phyloP scores from a whole-genome alignment of 2,329 filamentous ascomycete species.

The Teratosphaeria viscida region DNA sequence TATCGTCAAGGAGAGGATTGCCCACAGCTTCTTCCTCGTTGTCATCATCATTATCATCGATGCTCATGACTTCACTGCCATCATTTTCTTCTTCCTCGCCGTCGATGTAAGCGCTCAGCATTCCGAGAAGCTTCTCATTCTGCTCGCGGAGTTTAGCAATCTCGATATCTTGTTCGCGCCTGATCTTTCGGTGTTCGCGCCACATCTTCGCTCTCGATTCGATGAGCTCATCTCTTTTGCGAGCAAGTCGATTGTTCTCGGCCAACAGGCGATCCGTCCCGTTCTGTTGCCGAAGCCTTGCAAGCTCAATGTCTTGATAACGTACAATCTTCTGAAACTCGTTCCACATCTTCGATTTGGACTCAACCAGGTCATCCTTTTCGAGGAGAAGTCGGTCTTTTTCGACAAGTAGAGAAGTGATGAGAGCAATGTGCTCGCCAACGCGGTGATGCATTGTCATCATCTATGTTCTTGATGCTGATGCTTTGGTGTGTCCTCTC shows the following conservation, averaged over 20 bases:
- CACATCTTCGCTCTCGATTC: slow-evolving; percentile 6
- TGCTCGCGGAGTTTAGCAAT: not conserved
- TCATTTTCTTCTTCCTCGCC: not conserved
- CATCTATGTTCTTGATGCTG: not conserved
- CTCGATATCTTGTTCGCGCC: not conserved
- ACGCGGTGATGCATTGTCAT: not conserved
- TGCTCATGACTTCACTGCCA: not conserved
- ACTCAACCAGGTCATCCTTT: slow-evolving; percentile 6
- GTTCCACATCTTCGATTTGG: slow-evolving; percentile 6
- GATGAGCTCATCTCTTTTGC: slow-evolving; percentile 5
- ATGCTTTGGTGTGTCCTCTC: not conserved
- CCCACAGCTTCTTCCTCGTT: not conserved
- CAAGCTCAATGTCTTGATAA: not conserved
- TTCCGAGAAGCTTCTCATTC: not conserved
- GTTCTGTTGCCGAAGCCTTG: not conserved
- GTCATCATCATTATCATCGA: not conserved
- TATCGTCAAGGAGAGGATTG: not conserved
- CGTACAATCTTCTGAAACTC: slow-evolving; percentile 3
- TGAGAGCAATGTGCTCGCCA: not conserved
- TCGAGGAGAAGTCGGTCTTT: slow-evolving; percentile 6
- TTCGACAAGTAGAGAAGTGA: slow-evolving; percentile 3
- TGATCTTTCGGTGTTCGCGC: slow-evolving; percentile 3
- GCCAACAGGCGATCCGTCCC: slow-evolving; percentile 2
- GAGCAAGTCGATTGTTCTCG: slow-evolving; percentile 5
- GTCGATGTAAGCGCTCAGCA: not conserved